Percentiles rank a stretch among this genome's conserved stretches.
Evolutionary conservation across 164 flowering plant genomes (phyloP).

Genomic region (Macadamia tetraphylla): DNA sequence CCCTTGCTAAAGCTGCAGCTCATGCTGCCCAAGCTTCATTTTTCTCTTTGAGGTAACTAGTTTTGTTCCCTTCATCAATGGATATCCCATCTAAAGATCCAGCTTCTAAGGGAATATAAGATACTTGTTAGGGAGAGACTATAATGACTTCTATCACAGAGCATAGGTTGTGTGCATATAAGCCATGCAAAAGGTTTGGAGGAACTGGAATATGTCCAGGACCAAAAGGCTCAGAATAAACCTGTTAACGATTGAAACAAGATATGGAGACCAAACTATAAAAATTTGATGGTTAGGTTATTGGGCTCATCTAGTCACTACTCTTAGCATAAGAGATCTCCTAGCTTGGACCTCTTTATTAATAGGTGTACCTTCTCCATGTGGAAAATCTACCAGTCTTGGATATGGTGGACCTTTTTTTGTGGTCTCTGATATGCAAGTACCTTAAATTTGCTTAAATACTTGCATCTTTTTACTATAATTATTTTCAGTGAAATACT

Average conservation of each 20-base stretch:
- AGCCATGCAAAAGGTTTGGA: neutral
- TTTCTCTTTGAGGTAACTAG: conserved; percentile 71
- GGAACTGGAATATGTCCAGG: neutral
- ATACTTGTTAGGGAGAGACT: neutral
- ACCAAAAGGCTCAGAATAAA: neutral
- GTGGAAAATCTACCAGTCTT: too few species aligned
- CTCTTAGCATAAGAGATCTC: neutral
- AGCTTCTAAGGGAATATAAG: neutral
- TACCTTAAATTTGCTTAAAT: too few species aligned
- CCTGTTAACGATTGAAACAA: neutral
- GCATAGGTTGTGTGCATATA: neutral
- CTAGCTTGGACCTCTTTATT: neutral
- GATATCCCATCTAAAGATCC: neutral
- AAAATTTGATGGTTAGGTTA: neutral
- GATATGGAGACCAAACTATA: neutral
- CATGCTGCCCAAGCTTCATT: conserved; percentile 91
- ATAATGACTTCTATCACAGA: neutral
- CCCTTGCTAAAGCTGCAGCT: conserved; percentile 95
- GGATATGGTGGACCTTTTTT: too few species aligned
- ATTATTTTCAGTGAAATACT: too few species aligned
- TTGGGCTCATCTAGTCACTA: neutral
- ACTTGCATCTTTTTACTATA: too few species aligned
- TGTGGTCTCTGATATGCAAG: too few species aligned
- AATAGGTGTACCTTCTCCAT: too few species aligned
- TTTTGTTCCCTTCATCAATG: conserved; percentile 10